These are phyloP conservation scores for Astrocystis sublimbata DNA, from an alignment of 495 filamentous ascomycete genomes.

Conservation along the genomic window DNA sequence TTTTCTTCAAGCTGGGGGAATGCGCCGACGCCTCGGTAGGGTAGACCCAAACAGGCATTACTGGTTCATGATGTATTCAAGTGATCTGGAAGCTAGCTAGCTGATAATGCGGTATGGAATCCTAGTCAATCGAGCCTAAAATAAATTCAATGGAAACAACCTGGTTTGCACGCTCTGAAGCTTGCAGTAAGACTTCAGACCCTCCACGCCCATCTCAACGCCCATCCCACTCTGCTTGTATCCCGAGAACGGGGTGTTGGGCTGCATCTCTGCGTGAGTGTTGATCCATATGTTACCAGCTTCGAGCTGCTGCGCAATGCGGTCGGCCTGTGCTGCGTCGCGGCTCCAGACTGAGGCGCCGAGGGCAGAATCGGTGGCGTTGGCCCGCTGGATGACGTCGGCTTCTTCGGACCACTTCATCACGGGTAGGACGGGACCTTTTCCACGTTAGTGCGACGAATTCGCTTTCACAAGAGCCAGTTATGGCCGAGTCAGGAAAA, in stretches of 20 bases:
- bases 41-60: too few relatives aligned
- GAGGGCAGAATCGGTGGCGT: conserved; percentile 52
- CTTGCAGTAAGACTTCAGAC: conserved; percentile 53
- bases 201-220: conserved; percentile 50
- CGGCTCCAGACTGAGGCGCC: conserved; percentile 56
- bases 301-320: conserved; percentile 50
- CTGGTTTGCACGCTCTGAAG: conserved; percentile 34
- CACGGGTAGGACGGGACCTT: conserved; percentile 55
- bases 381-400: conserved; percentile 57
- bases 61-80: too few relatives aligned
- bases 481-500: not conserved
- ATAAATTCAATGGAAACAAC: too few relatives aligned
- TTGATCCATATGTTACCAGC: conserved; percentile 62
- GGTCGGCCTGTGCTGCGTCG: conserved; percentile 47
- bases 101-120: too few relatives aligned
- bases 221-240: conserved; percentile 60
- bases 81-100: too few relatives aligned
- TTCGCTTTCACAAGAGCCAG: not conserved
- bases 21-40: too few relatives aligned
- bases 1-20: too few relatives aligned
- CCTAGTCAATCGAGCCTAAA: too few relatives aligned
- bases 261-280: conserved; percentile 29
- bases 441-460: not conserved
- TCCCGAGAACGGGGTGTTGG: conserved; percentile 52
- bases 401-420: conserved; percentile 56